Percentiles rank a stretch among this genome's conserved stretches.
Evolutionary conservation across 2,329 filamentous ascomycete genomes (phyloP).

Genomic region (Teratosphaeria pseudoeucalypti): DNA sequence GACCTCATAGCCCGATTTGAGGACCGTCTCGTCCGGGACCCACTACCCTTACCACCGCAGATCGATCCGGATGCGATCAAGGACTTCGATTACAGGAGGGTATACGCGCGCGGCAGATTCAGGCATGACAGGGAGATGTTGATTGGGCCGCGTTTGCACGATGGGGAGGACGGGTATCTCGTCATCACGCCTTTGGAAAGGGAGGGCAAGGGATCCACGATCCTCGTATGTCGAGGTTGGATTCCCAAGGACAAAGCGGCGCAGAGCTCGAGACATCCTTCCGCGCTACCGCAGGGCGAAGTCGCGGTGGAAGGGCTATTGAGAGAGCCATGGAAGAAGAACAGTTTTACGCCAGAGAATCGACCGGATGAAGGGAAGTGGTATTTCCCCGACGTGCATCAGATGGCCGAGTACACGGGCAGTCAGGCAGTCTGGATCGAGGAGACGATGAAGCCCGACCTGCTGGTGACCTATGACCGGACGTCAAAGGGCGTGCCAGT

Average conservation of each 20-base stretch:
- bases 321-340: constrained; percentile 89
- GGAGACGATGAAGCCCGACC: constrained; percentile 81
- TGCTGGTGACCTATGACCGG: constrained; percentile 65
- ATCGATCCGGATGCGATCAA: constrained; percentile 71
- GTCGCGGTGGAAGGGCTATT: constrained; percentile 76
- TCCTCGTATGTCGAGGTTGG: constrained; percentile 87
- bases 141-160: constrained; percentile 77
- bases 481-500: constrained; percentile 77
- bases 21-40: constrained; percentile 76
- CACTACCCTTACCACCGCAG: constrained; percentile 72
- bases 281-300: constrained; percentile 53
- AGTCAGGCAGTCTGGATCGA: constrained; percentile 91
- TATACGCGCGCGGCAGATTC: constrained; percentile 62
- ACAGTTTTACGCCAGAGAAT: constrained; percentile 93
- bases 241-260: constrained; percentile 64
- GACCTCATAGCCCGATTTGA: constrained; percentile 84
- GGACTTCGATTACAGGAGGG: constrained; percentile 86
- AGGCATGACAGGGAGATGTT: constrained; percentile 94
- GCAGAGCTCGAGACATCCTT: constrained; percentile 52
- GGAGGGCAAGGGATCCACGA: constrained; percentile 43
- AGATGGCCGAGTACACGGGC: constrained; percentile 78
- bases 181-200: constrained; percentile 87
- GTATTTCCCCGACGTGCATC: constrained; percentile 84
- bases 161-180: constrained; percentile 82
- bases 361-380: constrained; percentile 73